Evolutionary conservation across 2,329 filamentous ascomycete species (phyloP), one percentile per base, ranked within the genome.

Genomic region (Pseudopyricularia cyperi): DNA sequence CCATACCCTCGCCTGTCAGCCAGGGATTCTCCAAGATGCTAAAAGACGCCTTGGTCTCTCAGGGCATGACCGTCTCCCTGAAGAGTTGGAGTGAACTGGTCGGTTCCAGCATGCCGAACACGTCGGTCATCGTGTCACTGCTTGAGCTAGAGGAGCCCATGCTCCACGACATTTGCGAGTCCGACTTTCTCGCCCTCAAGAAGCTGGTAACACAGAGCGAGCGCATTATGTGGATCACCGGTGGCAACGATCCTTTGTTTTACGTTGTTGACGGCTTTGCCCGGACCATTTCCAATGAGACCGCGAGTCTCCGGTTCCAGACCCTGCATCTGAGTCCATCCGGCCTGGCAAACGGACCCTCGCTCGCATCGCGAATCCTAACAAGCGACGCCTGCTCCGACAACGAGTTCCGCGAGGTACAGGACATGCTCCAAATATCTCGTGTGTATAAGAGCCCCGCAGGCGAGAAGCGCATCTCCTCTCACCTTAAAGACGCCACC

Each of bases 91-190:
- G n/a, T n/a, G n/a, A 34, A 9, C 11, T 9, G 4, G 33, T 34
- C 15, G 33, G 15, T 4, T 12, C 33, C 4, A 15, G 15, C 33
- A 11, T 34, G 11, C 11, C 33, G 15, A 15, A 34, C 4, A 34
- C 11, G 3, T 9, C 11, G 4, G 8, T 34, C 11, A 34, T 34
- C 11, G 33, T 34, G 8, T 34, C 33, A 12, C 33, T 34, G 8
- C 26, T 54, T 4, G 61, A 63, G 6, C 55, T 64, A 4, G 62
- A 62, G 50, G 46, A 54, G 34, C 57, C 58, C n/a, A 35, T 62
- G 12, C 61, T 65, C 51, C 47, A 59, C 48, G 47, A 53, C 33
- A 39, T 62, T 26, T 61, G 53, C 7, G 32, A 47, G 3, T 46
- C 47, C 26, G 54, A 54, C 24, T 58, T 61, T 22, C 35, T 55